These are phyloP conservation scores for Borovskyia barvae DNA, from an alignment of 208 protist species.

Conservation along the genomic window DNA sequence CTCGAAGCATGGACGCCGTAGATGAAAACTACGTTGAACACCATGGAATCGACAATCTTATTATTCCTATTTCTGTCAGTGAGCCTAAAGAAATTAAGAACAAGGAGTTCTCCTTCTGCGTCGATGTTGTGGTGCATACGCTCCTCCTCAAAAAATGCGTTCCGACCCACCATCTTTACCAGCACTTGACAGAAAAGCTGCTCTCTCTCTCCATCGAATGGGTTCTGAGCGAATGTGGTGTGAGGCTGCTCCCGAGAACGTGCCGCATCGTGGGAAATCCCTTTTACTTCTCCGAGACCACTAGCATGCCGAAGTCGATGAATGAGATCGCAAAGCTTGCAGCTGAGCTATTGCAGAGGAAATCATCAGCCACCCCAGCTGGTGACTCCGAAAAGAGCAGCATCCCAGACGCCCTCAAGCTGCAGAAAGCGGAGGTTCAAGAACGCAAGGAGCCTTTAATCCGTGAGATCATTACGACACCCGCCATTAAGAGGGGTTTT, in stretches of 20 bases:
- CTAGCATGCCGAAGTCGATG: background rate
- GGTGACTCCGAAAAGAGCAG: too few relatives aligned
- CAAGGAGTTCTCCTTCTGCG: slow-evolving; percentile 32
- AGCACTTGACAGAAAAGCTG: slow-evolving; percentile 64
- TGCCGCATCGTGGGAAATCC: slow-evolving; percentile 44
- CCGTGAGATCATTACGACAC: slow-evolving; percentile 46
- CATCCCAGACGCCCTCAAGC: slow-evolving; percentile 18
- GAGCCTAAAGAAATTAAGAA: slow-evolving; percentile 14
- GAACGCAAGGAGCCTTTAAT: slow-evolving; percentile 40
- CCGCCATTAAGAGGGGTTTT: slow-evolving; percentile 76
- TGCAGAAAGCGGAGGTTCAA: background rate
- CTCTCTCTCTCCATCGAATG: slow-evolving; percentile 68
- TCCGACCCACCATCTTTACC: slow-evolving; percentile 33
- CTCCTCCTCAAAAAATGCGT: slow-evolving; percentile 50
- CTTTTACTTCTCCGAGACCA: slow-evolving; percentile 30
- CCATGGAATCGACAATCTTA: slow-evolving; percentile 81
- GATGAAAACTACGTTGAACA: slow-evolving; percentile 64
- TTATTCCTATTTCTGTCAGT: slow-evolving; percentile 83
- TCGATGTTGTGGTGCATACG: slow-evolving; percentile 84
- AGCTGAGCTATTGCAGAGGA: slow-evolving; percentile 19
- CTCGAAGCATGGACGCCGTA: slow-evolving; percentile 66
- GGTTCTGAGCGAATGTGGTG: slow-evolving; percentile 73
- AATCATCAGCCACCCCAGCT: background rate
- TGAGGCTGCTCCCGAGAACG: slow-evolving; percentile 32
- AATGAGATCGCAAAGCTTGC: slow-evolving; percentile 24